Percentiles rank a stretch among this genome's conserved stretches.
Evolutionary conservation across 1,139 yeast genomes (phyloP).

Genomic region (Geotrichum carabidarum): DNA sequence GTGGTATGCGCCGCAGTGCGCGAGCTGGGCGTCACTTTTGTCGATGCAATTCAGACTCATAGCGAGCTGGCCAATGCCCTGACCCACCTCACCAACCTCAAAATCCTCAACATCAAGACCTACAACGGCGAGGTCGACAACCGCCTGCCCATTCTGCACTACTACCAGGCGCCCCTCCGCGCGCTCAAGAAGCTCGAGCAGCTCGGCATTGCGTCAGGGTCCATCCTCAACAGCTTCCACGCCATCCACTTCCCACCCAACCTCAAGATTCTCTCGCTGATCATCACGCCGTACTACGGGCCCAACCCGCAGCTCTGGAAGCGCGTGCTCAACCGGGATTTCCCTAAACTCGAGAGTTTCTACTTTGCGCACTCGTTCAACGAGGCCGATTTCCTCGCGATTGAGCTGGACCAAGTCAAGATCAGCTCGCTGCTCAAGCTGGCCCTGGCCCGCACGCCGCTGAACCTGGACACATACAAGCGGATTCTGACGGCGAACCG

Average conservation of each 20-base stretch:
- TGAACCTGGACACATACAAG: slow-evolving; percentile 2
- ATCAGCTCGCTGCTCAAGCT: slow-evolving; percentile 9
- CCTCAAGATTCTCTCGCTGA: slow-evolving; percentile 10
- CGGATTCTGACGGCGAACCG: slow-evolving; percentile 5
- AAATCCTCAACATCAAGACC: slow-evolving; percentile 15
- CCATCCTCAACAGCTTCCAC: slow-evolving; percentile 15
- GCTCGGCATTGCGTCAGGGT: slow-evolving; percentile 17
- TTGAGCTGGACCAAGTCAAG: slow-evolving; percentile 7
- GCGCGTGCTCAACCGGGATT: slow-evolving; percentile 12
- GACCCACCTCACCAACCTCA: slow-evolving; percentile 6
- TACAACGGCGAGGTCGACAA: slow-evolving; percentile 8
- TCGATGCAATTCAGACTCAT: slow-evolving; percentile 10
- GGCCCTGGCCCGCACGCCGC: slow-evolving; percentile 8
- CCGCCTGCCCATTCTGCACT: slow-evolving; percentile 14
- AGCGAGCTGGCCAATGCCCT: slow-evolving; percentile 12
- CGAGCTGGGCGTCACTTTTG: slow-evolving; percentile 14
- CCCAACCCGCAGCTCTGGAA: slow-evolving; percentile 17
- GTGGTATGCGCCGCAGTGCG: slow-evolving; percentile 10
- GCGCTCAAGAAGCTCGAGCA: slow-evolving; percentile 14
- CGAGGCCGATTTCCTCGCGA: slow-evolving; percentile 6
- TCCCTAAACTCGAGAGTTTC: slow-evolving; percentile 12
- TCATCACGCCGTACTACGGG: slow-evolving; percentile 16
- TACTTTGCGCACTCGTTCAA: slow-evolving; percentile 15
- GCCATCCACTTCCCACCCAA: slow-evolving; percentile 17
- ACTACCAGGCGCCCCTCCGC: slow-evolving; percentile 17